Percentiles rank a stretch among this genome's conserved stretches.
These are phyloP conservation scores for Radiomyces spectabilis DNA, from an alignment of 192 early-diverging fungal genomes.

Conservation along the genomic window DNA sequence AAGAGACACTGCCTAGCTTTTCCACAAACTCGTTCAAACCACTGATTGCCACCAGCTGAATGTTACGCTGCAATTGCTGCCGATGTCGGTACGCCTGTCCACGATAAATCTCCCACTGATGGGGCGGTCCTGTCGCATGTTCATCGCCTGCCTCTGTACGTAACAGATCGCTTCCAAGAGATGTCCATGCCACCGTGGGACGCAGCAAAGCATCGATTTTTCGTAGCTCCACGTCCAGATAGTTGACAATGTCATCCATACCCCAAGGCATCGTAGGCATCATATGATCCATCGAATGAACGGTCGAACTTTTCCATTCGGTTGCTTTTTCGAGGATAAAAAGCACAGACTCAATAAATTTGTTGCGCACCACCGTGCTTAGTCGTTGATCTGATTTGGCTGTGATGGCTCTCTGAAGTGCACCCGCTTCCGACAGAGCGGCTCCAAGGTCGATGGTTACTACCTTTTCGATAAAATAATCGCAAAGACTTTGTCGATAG, in stretches of 20 bases:
- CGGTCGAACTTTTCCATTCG: slow-evolving; percentile 38
- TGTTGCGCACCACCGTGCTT: slow-evolving; percentile 15
- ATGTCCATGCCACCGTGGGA: slow-evolving; percentile 14
- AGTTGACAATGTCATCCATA: slow-evolving; percentile 39
- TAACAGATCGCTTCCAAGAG: neutral
- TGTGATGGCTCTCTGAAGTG: neutral
- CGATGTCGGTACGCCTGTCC: neutral
- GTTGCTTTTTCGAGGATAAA: slow-evolving; percentile 31
- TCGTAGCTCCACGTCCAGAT: slow-evolving; percentile 31
- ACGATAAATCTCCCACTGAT: slow-evolving; percentile 12
- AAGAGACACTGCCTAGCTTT: slow-evolving; percentile 23
- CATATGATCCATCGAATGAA: slow-evolving; percentile 25
- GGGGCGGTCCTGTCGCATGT: neutral
- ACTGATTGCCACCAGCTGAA: slow-evolving; percentile 37
- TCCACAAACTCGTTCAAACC: slow-evolving; percentile 40
- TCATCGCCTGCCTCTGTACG: neutral
- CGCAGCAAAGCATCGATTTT: neutral
- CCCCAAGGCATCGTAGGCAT: slow-evolving; percentile 40
- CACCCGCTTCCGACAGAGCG: neutral
- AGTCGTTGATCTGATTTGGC: neutral
- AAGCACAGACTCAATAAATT: slow-evolving; percentile 41
- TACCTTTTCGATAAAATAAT: slow-evolving; percentile 37
- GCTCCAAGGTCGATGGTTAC: slow-evolving; percentile 4
- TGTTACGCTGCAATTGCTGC: slow-evolving; percentile 15
- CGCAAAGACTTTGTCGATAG: slow-evolving; percentile 46